phyloP scores from a whole-genome alignment of 306 rosid species.

The Glycine latifolia region DNA sequence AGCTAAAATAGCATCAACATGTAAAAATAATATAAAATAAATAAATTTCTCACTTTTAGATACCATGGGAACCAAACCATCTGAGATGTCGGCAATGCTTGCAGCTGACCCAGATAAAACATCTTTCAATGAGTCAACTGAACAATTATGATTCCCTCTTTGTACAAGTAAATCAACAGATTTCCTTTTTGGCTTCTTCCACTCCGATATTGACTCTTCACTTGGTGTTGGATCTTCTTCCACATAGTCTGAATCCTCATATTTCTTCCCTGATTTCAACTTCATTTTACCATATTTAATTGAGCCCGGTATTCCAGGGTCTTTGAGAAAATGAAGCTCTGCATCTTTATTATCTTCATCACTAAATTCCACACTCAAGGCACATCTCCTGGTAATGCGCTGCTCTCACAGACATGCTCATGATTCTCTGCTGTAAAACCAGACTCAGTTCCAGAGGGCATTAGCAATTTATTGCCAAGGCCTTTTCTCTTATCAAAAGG shows the following conservation, averaged over 20 bases:
- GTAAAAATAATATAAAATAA: neutral
- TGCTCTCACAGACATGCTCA: slow-evolving; percentile 24
- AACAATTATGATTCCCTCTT: slow-evolving; percentile 41
- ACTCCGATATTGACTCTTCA: slow-evolving; percentile 46
- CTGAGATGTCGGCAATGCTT: slow-evolving; percentile 39
- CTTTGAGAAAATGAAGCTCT: slow-evolving; percentile 35
- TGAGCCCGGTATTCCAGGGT: slow-evolving; percentile 25
- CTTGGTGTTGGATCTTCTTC: slow-evolving; percentile 53
- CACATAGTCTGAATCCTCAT: slow-evolving; percentile 46
- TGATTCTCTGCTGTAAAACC: slow-evolving; percentile 10
- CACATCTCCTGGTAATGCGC: slow-evolving; percentile 11
- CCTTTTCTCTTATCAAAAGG: slow-evolving; percentile 28
- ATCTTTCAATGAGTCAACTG: slow-evolving; percentile 50
- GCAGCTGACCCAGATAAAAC: slow-evolving; percentile 16
- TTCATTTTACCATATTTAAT: slow-evolving; percentile 41
- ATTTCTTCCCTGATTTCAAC: slow-evolving; percentile 38
- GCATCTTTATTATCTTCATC: slow-evolving; percentile 34
- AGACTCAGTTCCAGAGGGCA: slow-evolving; percentile 3
- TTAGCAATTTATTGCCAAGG: neutral
- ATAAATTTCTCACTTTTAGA: slow-evolving; percentile 50
- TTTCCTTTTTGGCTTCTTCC: slow-evolving; percentile 54
- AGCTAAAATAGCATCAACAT: neutral
- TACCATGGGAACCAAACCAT: slow-evolving; percentile 9
- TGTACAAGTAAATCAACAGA: slow-evolving; percentile 38
- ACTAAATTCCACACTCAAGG: slow-evolving; percentile 25